Percentiles rank a stretch among this genome's conserved stretches.
Evolutionary conservation across 495 filamentous ascomycete species (phyloP).

Genomic region (Hyphodiscus hymeniophilus): DNA sequence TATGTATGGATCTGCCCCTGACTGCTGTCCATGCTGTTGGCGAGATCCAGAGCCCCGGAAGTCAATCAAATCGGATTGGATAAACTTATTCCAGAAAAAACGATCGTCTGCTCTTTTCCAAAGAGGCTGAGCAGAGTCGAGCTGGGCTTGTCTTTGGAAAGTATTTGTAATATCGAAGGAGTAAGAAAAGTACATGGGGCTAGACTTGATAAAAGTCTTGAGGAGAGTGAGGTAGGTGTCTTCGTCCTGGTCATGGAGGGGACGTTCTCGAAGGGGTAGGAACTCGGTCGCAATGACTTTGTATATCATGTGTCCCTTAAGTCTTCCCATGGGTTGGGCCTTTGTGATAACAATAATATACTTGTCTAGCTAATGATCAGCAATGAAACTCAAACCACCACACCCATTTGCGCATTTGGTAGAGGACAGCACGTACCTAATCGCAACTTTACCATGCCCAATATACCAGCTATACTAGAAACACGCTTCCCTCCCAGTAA

Average conservation of each 20-base stretch:
- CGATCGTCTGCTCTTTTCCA: slow-evolving; percentile 93
- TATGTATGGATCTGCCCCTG: slow-evolving; percentile 83
- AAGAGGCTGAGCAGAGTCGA: slow-evolving; percentile 58
- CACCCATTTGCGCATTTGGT: too few species aligned
- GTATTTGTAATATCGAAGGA: slow-evolving; percentile 89
- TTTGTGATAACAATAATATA: slow-evolving; percentile 97
- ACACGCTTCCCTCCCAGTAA: slow-evolving; percentile 70
- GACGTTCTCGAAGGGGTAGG: slow-evolving; percentile 85
- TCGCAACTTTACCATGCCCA: slow-evolving; percentile 84
- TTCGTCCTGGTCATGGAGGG: slow-evolving; percentile 86
- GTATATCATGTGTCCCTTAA: slow-evolving; percentile 92
- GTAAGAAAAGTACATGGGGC: slow-evolving; percentile 98
- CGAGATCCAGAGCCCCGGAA: slow-evolving; percentile 50
- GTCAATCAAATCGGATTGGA: slow-evolving; percentile 86
- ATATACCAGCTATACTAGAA: slow-evolving; percentile 86
- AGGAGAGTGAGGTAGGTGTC: slow-evolving; percentile 79
- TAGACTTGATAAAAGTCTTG: slow-evolving; percentile 65
- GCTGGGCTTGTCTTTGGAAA: slow-evolving; percentile 82
- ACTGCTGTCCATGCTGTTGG: slow-evolving; percentile 57
- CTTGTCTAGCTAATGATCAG: slow-evolving; percentile 56
- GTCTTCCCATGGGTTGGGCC: slow-evolving; percentile 77
- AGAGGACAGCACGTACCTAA: slow-evolving; percentile 74
- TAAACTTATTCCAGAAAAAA: slow-evolving; percentile 96
- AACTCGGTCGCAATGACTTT: slow-evolving; percentile 86
- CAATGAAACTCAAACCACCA: neutral